A percentile compares a stretch with the other conserved stretches of the same genome.
Conservation (phyloP, 2,329 filamentous ascomycete species). For the Domatiomyces globalis region DNA sequence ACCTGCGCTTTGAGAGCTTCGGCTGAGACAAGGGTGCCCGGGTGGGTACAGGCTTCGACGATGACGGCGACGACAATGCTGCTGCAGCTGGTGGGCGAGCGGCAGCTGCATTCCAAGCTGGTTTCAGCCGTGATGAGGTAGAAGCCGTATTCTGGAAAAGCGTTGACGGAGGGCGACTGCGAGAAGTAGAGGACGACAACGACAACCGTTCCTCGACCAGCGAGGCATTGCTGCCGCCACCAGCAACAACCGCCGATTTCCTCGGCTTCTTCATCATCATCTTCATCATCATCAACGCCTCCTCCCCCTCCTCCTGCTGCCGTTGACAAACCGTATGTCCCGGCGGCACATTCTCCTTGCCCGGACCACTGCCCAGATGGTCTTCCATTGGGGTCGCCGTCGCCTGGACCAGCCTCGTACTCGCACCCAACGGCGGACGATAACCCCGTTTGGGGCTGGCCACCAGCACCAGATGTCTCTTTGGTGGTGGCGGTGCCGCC, state of each 20-base stretch:
- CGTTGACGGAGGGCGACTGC: background rate
- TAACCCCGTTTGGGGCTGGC: slow-evolving; percentile 32
- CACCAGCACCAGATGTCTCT: slow-evolving; percentile 22
- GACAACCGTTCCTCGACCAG: no score
- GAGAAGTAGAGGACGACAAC: no score
- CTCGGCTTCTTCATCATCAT: background rate
- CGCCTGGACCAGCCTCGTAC: slow-evolving; percentile 26
- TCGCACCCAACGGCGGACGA: slow-evolving; percentile 26
- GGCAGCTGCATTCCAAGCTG: no score
- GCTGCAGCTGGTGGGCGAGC: no score
- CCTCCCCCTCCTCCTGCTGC: slow-evolving; percentile 14
- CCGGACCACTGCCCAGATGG: slow-evolving; percentile 39
- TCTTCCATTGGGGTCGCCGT: slow-evolving; percentile 28
- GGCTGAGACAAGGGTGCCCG: background rate
- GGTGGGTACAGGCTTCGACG: no score
- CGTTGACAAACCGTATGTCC: slow-evolving; percentile 18
- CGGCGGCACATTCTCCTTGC: slow-evolving; percentile 51
- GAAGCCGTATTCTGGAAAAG: background rate
- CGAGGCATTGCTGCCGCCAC: no score
- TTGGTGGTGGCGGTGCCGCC: background rate
- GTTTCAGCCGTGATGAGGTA: background rate
- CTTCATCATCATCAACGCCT: background rate
- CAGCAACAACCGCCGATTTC: background rate
- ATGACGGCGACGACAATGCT: no score
- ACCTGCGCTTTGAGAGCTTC: background rate